Evolutionary conservation across 1,284 basidiomycete species (phyloP).

Genomic region (Pisolithus thermaeus): DNA sequence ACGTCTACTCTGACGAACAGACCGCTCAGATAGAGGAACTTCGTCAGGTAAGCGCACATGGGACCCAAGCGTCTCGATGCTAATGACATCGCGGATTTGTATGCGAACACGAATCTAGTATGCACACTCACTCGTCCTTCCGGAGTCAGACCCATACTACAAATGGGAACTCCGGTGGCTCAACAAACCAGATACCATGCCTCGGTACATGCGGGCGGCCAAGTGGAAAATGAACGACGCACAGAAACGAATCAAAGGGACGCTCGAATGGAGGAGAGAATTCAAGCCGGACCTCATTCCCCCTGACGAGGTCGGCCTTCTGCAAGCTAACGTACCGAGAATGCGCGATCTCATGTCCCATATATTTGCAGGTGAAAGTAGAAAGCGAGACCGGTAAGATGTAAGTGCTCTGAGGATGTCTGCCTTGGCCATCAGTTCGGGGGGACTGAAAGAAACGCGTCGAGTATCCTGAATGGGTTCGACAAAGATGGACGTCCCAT

Average conservation of each 20-base stretch:
- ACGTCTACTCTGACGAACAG: constrained; percentile 63
- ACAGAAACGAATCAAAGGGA: constrained; percentile 70
- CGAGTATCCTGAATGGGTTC: constrained; percentile 75
- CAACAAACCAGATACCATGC: constrained; percentile 63
- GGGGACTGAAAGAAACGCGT: constrained; percentile 35
- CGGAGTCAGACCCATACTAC: constrained; percentile 63
- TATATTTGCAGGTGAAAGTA: constrained; percentile 45
- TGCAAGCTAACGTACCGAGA: background rate
- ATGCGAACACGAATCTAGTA: constrained; percentile 41
- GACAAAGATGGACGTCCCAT: constrained; percentile 79
- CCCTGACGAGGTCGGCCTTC: constrained; percentile 58
- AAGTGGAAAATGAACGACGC: constrained; percentile 79
- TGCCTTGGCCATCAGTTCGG: background rate
- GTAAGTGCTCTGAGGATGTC: constrained; percentile 38
- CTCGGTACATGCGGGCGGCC: constrained; percentile 78
- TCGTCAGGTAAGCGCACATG: constrained; percentile 43
- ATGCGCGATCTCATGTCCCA: background rate
- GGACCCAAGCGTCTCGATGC: background rate
- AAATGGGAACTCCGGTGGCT: constrained; percentile 76
- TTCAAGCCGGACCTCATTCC: constrained; percentile 78
- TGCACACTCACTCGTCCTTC: constrained; percentile 54
- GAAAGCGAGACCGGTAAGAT: constrained; percentile 85
- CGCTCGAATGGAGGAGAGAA: constrained; percentile 77
- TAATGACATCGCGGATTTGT: background rate
- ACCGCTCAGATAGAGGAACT: constrained; percentile 52